Evolutionary conservation across 257 asterid species (phyloP), one percentile per base, ranked within the genome.

Genomic region (Solanum rostratum): DNA sequence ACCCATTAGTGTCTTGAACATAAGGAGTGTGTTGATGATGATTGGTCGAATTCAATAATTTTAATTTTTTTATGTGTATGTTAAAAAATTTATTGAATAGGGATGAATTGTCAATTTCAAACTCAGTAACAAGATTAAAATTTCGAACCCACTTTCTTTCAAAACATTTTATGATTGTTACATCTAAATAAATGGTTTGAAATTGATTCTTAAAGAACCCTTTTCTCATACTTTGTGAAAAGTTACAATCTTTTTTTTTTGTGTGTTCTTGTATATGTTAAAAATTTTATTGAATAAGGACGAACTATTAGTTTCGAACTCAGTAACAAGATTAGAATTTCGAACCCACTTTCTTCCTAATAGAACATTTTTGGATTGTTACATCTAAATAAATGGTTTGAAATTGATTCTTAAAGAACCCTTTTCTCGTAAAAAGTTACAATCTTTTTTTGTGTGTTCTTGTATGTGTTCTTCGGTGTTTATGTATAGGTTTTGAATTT

Each of bases 401-500:
- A 66, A 30, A 66, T 66, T 33, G 15, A 66, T 66, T 33, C 12
- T 1, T 30, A 16, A 13, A 29, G 3, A 12, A 37, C 27, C 39
- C 45, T 7, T 37, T 69, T 33, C 46, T 39, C 10, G 18, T 70
- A 10, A 70, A 70, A 41, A 69, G 4, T 37, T 69, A 4, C 50
- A 37, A 7, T 14, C 39, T 22, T 45, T 57, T 54, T 43, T 24
- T 54, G 8, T 24, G 52, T 53, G 8, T 53, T 84, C 66, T 84
- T 39, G 53, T 89, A 89, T 90, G 85, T 53, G 39, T 63, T 27
- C 43, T 82, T 57, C 83, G 81, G 39, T 14, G 7, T 59, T 46
- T 79, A 45, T 22, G 30, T 81, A 60, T 91, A 88, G 93, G 93
- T 83, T 84, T 87, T 91, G 90, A 90, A 82, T 89, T 82, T 37